These are phyloP conservation scores for Croton laevigatus DNA, from an alignment of 441 rosid species.

Conservation along the genomic window DNA sequence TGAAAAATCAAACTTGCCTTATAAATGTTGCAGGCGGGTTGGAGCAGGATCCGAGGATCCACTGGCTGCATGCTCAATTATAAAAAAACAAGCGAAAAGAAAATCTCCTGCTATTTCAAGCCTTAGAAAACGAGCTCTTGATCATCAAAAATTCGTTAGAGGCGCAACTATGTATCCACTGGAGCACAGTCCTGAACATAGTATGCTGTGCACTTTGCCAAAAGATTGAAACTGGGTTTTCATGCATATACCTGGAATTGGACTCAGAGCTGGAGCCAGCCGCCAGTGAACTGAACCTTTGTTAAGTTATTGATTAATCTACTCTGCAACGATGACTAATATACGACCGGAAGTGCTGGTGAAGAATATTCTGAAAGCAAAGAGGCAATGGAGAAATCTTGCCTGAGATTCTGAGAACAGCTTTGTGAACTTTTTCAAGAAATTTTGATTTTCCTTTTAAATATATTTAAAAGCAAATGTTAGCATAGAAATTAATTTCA, in stretches of 20 bases:
- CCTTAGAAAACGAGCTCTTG: conserved; percentile 48
- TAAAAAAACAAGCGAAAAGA: conserved; percentile 51
- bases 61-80: conserved; percentile 54
- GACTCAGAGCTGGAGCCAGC: conserved; percentile 6
- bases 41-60: conserved; percentile 75
- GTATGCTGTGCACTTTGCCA: conserved; percentile 66
- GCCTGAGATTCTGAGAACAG: neutral
- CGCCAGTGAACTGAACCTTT: conserved; percentile 17
- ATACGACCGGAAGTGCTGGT: conserved; percentile 4
- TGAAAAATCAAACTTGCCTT: neutral
- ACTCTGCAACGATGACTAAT: neutral
- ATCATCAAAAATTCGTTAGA: conserved; percentile 60
- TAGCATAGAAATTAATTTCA: neutral
- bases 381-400: neutral
- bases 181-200: conserved; percentile 77
- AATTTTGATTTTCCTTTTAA: conserved; percentile 3
- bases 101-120: conserved; percentile 29
- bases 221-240: conserved; percentile 25
- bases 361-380: conserved; percentile 2
- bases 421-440: conserved; percentile 1
- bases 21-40: conserved; percentile 53
- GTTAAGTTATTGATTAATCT: conserved; percentile 18
- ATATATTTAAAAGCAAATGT: neutral
- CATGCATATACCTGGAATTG: neutral
- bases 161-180: conserved; percentile 71